Conservation (phyloP, 352 stramenopile genomes). For the Globisporangium apiculatum region DNA sequence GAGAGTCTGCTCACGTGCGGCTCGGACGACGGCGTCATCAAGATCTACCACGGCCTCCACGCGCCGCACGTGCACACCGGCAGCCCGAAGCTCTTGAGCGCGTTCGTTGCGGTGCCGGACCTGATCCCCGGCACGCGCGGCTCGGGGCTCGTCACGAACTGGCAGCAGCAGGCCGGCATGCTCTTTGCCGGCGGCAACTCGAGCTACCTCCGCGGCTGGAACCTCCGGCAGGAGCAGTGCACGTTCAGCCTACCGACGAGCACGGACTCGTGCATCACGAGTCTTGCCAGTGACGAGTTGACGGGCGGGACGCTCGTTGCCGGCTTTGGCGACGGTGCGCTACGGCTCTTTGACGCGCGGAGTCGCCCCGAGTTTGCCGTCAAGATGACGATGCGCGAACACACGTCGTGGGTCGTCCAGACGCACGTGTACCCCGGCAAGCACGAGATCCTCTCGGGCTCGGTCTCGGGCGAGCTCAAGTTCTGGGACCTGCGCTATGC, state of each 20-base stretch:
- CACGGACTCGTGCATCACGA: slow-evolving; percentile 89
- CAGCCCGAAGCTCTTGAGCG: slow-evolving; percentile 80
- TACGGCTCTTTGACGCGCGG: slow-evolving; percentile 94
- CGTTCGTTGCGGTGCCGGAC: slow-evolving; percentile 92
- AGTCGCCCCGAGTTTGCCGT: slow-evolving; percentile 63
- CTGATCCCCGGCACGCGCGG: slow-evolving; percentile 85
- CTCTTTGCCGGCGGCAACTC: slow-evolving; percentile 93
- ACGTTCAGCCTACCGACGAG: slow-evolving; percentile 76
- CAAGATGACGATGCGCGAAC: slow-evolving; percentile 82
- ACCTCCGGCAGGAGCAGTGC: slow-evolving; percentile 91
- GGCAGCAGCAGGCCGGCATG: slow-evolving; percentile 88
- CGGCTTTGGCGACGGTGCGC: slow-evolving; percentile 90
- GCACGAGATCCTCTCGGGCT: slow-evolving; percentile 92
- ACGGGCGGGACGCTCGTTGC: slow-evolving; percentile 82
- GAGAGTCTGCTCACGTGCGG: slow-evolving; percentile 93
- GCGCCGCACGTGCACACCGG: slow-evolving; percentile 29
- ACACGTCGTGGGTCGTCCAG: slow-evolving; percentile 95
- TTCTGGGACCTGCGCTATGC: slow-evolving; percentile 95
- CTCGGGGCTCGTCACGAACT: slow-evolving; percentile 95
- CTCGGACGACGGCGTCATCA: slow-evolving; percentile 95
- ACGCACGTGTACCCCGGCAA: slow-evolving; percentile 70
- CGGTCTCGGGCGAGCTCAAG: slow-evolving; percentile 92
- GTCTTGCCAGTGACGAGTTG: slow-evolving; percentile 71
- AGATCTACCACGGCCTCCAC: slow-evolving; percentile 91
- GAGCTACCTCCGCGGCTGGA: slow-evolving; percentile 90